Conservation (phyloP, 345 rosid genomes). For the Eucalyptus regnans region DNA sequence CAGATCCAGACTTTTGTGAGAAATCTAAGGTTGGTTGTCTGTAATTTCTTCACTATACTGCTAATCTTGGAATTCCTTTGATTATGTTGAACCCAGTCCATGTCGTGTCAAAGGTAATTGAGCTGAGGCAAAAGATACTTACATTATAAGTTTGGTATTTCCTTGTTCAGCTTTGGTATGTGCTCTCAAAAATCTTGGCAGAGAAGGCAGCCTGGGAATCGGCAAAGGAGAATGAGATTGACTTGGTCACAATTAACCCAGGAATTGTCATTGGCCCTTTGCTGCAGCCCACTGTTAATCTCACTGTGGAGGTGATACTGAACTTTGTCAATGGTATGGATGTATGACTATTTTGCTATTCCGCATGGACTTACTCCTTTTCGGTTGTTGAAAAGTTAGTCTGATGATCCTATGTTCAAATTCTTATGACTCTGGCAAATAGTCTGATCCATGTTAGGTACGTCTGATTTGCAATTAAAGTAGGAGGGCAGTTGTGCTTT, state of each 20-base stretch:
- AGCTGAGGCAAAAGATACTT: background rate
- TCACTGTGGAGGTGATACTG: background rate
- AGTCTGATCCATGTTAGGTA: background rate
- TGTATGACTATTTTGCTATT: background rate
- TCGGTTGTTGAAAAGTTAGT: background rate
- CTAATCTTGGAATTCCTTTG: too few species aligned
- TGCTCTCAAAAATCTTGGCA: constrained; percentile 1
- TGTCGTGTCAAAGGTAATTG: too few species aligned
- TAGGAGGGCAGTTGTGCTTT: background rate
- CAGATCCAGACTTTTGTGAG: background rate
- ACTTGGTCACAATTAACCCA: background rate
- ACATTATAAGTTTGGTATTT: background rate
- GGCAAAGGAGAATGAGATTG: background rate
- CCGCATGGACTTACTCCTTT: background rate
- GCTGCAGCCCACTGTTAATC: background rate
- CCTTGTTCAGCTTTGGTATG: background rate
- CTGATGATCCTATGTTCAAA: background rate
- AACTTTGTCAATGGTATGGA: background rate
- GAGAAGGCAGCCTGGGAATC: background rate
- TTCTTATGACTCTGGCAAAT: background rate
- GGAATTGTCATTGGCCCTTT: constrained; percentile 1
- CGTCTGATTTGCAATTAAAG: background rate
- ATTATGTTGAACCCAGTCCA: too few species aligned
- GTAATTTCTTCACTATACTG: background rate
- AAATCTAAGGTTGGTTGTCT: background rate